Evolutionary conservation across 257 asterid species (phyloP).

Genomic region (Catharanthus roseus): DNA sequence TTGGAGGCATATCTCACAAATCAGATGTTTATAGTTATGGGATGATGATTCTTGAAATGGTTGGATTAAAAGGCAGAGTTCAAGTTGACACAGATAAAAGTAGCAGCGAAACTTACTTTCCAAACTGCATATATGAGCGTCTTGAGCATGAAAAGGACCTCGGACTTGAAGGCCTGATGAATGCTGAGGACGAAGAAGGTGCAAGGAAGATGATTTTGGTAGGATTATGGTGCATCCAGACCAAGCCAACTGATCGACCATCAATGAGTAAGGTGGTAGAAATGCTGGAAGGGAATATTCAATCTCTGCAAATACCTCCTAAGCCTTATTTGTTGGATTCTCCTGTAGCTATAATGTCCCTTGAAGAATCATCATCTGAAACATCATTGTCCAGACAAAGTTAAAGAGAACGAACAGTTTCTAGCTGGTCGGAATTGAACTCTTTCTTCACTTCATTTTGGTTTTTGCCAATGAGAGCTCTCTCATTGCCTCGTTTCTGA

Average conservation of each 20-base stretch:
- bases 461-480: not conserved
- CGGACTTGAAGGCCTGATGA: not conserved
- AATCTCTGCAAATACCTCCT: slow-evolving; percentile 31
- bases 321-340: slow-evolving; percentile 15
- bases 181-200: slow-evolving; percentile 17
- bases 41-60: slow-evolving; percentile 35
- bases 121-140: slow-evolving; percentile 26
- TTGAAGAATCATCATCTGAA: too few relatives aligned
- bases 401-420: slow-evolving; percentile 9
- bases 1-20: slow-evolving; percentile 28
- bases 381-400: too few relatives aligned
- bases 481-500: too few relatives aligned
- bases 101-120: slow-evolving; percentile 28
- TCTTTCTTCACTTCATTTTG: too few relatives aligned
- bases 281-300: slow-evolving; percentile 30
- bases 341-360: too few relatives aligned
- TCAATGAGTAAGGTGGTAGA: slow-evolving; percentile 35
- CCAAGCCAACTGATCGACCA: slow-evolving; percentile 24
- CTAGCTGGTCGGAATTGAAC: not conserved
- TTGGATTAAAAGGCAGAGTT: slow-evolving; percentile 21
- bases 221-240: slow-evolving; percentile 47
- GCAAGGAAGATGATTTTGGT: slow-evolving; percentile 33
- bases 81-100: slow-evolving; percentile 6
- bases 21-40: slow-evolving; percentile 28
- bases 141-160: slow-evolving; percentile 12